phyloP scores from a whole-genome alignment of 805 yeast genomes.

The Kluyveromyces nonfermentans region DNA sequence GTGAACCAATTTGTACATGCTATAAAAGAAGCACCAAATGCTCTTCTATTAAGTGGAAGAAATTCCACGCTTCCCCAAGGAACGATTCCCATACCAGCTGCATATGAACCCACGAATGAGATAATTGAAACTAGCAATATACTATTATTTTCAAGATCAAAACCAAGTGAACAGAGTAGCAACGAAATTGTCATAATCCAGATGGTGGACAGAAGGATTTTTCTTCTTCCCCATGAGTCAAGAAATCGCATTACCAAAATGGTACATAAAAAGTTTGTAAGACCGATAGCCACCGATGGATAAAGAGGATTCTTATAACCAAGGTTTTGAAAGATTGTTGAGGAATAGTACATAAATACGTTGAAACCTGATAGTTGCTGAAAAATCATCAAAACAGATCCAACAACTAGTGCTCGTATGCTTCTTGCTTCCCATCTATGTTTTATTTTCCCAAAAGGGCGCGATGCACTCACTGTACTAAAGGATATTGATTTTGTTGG shows the following conservation, averaged over 20 bases:
- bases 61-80: conserved; percentile 41
- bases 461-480: not conserved
- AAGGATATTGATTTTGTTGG: not conserved
- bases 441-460: conserved; percentile 1
- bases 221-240: conserved; percentile 41
- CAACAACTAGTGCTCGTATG: conserved; percentile 35
- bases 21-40: conserved; percentile 35
- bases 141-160: conserved; percentile 11
- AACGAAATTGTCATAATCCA: conserved; percentile 34
- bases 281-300: conserved; percentile 46
- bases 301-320: conserved; percentile 45
- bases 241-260: conserved; percentile 41
- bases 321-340: conserved; percentile 44
- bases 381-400: conserved; percentile 43
- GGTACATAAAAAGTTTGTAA: conserved; percentile 47
- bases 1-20: conserved; percentile 36
- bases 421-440: conserved; percentile 27
- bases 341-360: conserved; percentile 54
- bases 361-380: conserved; percentile 57
- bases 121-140: conserved; percentile 28
- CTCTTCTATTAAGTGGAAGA: conserved; percentile 33
- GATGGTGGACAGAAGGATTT: conserved; percentile 35
- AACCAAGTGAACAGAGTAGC: conserved; percentile 26
- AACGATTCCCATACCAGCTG: conserved; percentile 35
- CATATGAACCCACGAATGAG: conserved; percentile 34